phyloP scores from a whole-genome alignment of 164 flowering plant species.

The Liquidambar formosana region DNA sequence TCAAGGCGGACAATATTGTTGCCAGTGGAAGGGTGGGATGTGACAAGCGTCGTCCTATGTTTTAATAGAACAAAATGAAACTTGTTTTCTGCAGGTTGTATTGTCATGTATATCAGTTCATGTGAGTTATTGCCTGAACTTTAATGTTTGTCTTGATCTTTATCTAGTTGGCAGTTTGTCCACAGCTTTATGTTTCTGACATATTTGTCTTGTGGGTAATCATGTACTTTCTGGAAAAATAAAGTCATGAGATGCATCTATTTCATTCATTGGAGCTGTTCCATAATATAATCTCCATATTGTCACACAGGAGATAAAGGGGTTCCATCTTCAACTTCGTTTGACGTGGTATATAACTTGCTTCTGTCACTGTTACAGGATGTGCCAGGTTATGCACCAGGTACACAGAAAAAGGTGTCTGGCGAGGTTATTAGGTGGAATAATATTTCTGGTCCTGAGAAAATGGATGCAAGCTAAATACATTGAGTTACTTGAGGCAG shows the following conservation, averaged over 20 bases:
- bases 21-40: no score
- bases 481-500: constrained; percentile 93
- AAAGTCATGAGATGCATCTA: background rate
- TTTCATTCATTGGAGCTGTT: background rate
- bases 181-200: no score
- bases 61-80: no score
- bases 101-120: no score
- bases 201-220: no score
- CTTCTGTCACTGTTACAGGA: constrained; percentile 47
- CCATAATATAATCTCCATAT: background rate
- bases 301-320: background rate
- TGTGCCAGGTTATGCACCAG: constrained; percentile 84
- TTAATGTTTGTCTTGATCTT: no score
- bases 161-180: no score
- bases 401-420: constrained; percentile 91
- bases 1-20: no score
- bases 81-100: no score
- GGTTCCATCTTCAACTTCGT: background rate
- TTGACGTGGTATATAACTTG: background rate
- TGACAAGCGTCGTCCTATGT: no score
- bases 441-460: constrained; percentile 87
- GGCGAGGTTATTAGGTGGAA: constrained; percentile 98
- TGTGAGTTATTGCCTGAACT: no score
- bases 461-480: constrained; percentile 87
- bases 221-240: background rate